phyloP scores from a whole-genome alignment of 306 rosid species.

The Vigna mungo region DNA sequence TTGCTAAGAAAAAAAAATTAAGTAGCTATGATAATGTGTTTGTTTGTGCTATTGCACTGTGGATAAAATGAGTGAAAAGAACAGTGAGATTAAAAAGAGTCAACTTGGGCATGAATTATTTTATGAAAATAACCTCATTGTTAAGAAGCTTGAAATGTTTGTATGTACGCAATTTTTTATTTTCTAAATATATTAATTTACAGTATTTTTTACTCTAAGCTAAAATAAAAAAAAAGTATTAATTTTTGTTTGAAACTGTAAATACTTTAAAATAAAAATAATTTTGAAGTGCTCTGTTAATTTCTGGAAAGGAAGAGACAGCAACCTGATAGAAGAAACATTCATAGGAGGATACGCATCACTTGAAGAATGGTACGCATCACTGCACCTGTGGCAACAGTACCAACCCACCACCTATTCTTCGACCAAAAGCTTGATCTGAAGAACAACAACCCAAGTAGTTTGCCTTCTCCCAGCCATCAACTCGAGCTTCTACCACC shows the following conservation, averaged over 20 bases:
- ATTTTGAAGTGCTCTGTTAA: background rate
- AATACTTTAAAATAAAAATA: background rate
- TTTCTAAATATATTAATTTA: no score
- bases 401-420: conserved; percentile 25
- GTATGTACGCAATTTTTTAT: no score
- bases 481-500: conserved; percentile 43
- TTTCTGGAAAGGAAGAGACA: background rate
- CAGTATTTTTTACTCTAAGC: no score
- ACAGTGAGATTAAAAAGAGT: no score
- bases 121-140: no score
- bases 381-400: conserved; percentile 33
- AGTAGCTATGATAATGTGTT: no score
- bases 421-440: conserved; percentile 13
- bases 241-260: background rate
- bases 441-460: background rate
- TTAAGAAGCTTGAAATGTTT: no score
- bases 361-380: conserved; percentile 39
- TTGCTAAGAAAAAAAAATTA: no score
- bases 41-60: no score
- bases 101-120: no score
- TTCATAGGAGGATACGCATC: background rate
- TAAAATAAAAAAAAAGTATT: no score
- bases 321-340: background rate
- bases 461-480: conserved; percentile 24
- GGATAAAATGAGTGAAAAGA: no score